A percentile compares a stretch with the other conserved stretches of the same genome.
phyloP scores from a whole-genome alignment of 441 rosid species.

The Raphanus hybrid region DNA sequence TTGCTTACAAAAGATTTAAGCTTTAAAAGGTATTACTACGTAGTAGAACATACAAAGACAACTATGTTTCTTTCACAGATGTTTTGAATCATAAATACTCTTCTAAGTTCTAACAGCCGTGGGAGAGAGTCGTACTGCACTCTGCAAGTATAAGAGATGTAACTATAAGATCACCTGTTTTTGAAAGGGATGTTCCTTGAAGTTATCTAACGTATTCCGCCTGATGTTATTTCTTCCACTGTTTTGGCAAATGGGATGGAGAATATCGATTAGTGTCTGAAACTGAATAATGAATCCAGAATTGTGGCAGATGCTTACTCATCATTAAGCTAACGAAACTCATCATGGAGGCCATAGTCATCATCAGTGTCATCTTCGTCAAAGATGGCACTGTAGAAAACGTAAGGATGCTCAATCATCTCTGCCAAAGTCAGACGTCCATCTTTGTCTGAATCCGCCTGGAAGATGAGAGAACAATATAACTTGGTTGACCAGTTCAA shows the following conservation, averaged over 20 bases:
- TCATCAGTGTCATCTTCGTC: conserved; percentile 72
- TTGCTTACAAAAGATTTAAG: conserved; percentile 16
- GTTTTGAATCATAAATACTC: too few relatives aligned
- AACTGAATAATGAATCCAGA: not conserved
- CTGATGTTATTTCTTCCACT: too few relatives aligned
- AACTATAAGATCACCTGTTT: too few relatives aligned
- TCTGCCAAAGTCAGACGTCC: conserved; percentile 73
- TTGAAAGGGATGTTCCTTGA: too few relatives aligned
- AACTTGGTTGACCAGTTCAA: too few relatives aligned
- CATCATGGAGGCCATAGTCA: conserved; percentile 65
- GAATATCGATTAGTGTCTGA: too few relatives aligned
- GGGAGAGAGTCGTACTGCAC: too few relatives aligned
- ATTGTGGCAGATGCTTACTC: conserved; percentile 39
- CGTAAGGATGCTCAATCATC: conserved; percentile 93
- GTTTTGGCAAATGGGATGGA: too few relatives aligned
- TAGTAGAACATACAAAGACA: conserved; percentile 18
- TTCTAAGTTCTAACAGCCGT: too few relatives aligned
- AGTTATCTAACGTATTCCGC: too few relatives aligned
- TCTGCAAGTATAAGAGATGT: too few relatives aligned
- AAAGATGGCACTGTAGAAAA: conserved; percentile 91
- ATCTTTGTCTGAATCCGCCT: conserved; percentile 92
- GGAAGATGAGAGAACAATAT: conserved; percentile 31
- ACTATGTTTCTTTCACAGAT: too few relatives aligned
- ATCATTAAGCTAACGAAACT: conserved; percentile 62
- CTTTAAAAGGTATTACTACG: not conserved